Base-by-base conservation (phyloP, 371 early-diverging fungal species). In the Lichtheimia ornata region DNA sequence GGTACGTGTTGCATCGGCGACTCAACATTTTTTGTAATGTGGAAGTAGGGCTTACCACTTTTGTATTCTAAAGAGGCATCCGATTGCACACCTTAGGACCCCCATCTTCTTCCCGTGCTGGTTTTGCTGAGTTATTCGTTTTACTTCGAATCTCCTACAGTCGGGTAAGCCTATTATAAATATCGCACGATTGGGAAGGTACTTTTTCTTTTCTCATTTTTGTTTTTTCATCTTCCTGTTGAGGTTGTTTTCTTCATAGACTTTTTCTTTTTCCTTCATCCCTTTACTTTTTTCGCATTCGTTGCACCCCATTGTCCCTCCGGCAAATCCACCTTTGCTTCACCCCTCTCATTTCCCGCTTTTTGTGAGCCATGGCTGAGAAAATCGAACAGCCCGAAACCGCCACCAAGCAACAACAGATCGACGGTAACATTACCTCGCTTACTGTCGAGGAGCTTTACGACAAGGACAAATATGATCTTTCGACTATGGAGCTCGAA, bases 391-490 rank as follows among this genome's bases (percentile, higher is more conserved):
- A 53, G 13, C 17, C 60, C 40, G 55, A 55, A 30, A 52, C 51
- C 6, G 30, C 44, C 35, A 27, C 40, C 53, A 44, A 65, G 53
- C 58, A 51, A 28, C 42, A 63, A n/a, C 50, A 35, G 24, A 41
- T 53, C 50, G 49, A 53, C 44, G 64, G 61, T 49, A 60, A 69
- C 55, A 50, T 64, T 30, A 64, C 57, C 30, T 56, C 60, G 18
- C 64, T 69, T 45, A 69, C 69, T 30, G 85, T 84, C 51, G 81
- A 87, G 63, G 89, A 89, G 69, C 78, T 89, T 54, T 89, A 89
- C 73, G 83, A 89, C 81, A 89, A 89, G 81, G 89, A 89, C 50
- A 89, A 86, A 71, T 87, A 82, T 63, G 89, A 89, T 65, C 73
- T 89, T 62, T 87, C 87, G 40, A 89, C 89, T 53, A 88, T 89